Evolutionary conservation across 345 rosid species (phyloP).

Genomic region (Melaleuca alternifolia): DNA sequence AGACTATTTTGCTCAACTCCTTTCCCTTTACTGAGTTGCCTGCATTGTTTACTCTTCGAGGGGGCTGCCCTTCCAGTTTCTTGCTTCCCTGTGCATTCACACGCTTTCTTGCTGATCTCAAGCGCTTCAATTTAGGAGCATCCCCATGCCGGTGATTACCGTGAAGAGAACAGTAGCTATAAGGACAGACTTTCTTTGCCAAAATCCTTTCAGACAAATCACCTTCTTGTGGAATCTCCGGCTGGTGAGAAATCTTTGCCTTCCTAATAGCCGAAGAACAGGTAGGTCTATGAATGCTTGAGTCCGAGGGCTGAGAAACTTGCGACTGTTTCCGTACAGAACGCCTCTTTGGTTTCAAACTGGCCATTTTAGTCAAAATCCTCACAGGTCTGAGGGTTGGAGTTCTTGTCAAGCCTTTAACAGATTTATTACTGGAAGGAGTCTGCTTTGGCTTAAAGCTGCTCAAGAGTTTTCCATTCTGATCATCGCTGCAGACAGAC

Average conservation of each 20-base stretch:
- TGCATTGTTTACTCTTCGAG: constrained; percentile 16
- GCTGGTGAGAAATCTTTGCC: constrained; percentile 34
- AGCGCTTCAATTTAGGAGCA: constrained; percentile 46
- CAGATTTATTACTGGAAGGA: constrained; percentile 21
- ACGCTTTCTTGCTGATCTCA: constrained; percentile 55
- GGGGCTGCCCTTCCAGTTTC: constrained; percentile 21
- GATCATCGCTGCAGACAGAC: not conserved
- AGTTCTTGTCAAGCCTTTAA: constrained; percentile 16
- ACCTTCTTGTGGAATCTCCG: constrained; percentile 18
- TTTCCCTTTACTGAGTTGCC: constrained; percentile 19
- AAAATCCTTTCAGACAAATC: constrained; percentile 19
- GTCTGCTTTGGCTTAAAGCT: not conserved
- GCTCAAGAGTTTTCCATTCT: not conserved
- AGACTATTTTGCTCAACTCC: not conserved
- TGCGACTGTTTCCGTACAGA: constrained; percentile 10
- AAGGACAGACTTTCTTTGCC: constrained; percentile 37
- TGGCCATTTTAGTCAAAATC: constrained; percentile 28
- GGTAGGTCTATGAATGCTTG: constrained; percentile 40
- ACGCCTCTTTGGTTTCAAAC: constrained; percentile 35
- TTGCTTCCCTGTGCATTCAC: constrained; percentile 37
- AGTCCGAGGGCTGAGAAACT: constrained; percentile 2
- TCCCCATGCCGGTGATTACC: constrained; percentile 40
- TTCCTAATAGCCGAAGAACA: constrained; percentile 80
- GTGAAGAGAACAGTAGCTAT: constrained; percentile 85
- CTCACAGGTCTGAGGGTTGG: constrained; percentile 22